Percentiles rank a stretch among this genome's conserved stretches.
These are phyloP conservation scores for Paramarasmius palmivorus DNA, from an alignment of 1,284 basidiomycete genomes.

Conservation along the genomic window DNA sequence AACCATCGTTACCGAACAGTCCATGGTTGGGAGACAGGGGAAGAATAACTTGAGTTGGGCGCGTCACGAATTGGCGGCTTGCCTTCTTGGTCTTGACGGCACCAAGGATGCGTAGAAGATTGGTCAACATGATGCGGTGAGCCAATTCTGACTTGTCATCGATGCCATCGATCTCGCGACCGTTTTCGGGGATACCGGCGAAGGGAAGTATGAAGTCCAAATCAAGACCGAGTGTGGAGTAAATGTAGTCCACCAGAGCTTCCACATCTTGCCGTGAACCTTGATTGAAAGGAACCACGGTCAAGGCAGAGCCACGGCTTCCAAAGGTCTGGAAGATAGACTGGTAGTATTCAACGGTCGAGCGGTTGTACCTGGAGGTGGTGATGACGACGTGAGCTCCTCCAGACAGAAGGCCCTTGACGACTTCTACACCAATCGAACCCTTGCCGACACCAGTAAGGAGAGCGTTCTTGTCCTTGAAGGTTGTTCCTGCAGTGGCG, in stretches of 20 bases:
- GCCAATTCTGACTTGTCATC: slow-evolving; percentile 98
- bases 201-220: slow-evolving; percentile 98
- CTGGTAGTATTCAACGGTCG: slow-evolving; percentile 98
- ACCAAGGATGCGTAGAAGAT: slow-evolving; percentile 92
- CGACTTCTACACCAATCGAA: slow-evolving; percentile 95
- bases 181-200: slow-evolving; percentile 97
- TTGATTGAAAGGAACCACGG: slow-evolving; percentile 98
- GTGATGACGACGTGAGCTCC: slow-evolving; percentile 97
- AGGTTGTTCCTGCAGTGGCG: slow-evolving; percentile 95
- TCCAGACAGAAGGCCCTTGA: slow-evolving; percentile 95
- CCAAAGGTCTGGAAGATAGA: slow-evolving; percentile 96
- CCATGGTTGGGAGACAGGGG: slow-evolving; percentile 98
- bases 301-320: slow-evolving; percentile 91
- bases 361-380: slow-evolving; percentile 92
- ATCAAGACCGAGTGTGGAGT: slow-evolving; percentile 91
- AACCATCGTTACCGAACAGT: slow-evolving; percentile 95
- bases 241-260: slow-evolving; percentile 97
- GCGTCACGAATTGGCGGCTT: slow-evolving; percentile 92
- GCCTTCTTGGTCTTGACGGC: slow-evolving; percentile 99
- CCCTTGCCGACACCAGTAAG: slow-evolving; percentile 97
- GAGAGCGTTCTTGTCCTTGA: slow-evolving; percentile 98
- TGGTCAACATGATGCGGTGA: slow-evolving; percentile 95
- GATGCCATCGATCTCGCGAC: slow-evolving; percentile 94
- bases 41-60: slow-evolving; percentile 96
- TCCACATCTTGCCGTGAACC: slow-evolving; percentile 98